phyloP scores from a whole-genome alignment of 176 grass and related monocot species.

The Oryza glaberrima region DNA sequence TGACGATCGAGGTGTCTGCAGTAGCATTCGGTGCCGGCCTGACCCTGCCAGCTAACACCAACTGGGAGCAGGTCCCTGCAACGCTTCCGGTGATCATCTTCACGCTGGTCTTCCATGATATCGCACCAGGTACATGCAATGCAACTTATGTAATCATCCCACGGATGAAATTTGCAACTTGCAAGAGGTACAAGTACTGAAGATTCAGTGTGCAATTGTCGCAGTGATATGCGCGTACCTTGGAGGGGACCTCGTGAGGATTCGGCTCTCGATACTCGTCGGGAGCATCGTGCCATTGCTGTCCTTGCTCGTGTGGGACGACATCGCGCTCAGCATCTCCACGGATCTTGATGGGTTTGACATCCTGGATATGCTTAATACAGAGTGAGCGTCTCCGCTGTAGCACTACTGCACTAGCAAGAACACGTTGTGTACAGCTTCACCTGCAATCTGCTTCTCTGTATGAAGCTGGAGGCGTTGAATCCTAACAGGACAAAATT shows the following conservation, averaged over 20 bases:
- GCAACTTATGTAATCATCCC: not conserved
- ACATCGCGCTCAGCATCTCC: conserved; percentile 66
- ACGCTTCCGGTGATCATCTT: conserved; percentile 81
- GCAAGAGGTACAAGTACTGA: not conserved
- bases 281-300: conserved; percentile 78
- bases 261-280: conserved; percentile 65
- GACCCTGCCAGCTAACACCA: conserved; percentile 51
- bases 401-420: not conserved
- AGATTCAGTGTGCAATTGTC: conserved; percentile 14
- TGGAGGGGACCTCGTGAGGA: conserved; percentile 65
- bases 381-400: conserved; percentile 46
- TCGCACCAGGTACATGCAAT: conserved; percentile 59
- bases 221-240: conserved; percentile 89
- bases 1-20: conserved; percentile 60
- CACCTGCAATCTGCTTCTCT: not conserved
- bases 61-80: conserved; percentile 79
- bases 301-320: conserved; percentile 74
- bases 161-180: not conserved
- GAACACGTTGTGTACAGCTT: not conserved
- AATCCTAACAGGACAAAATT: not conserved
- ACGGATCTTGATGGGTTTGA: conserved; percentile 53
- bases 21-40: conserved; percentile 60
- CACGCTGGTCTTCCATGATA: conserved; percentile 89
- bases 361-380: conserved; percentile 62
- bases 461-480: not conserved